Base-by-base conservation (phyloP, 768 basidiomycete genomes). In the Boletellus emodensis region DNA sequence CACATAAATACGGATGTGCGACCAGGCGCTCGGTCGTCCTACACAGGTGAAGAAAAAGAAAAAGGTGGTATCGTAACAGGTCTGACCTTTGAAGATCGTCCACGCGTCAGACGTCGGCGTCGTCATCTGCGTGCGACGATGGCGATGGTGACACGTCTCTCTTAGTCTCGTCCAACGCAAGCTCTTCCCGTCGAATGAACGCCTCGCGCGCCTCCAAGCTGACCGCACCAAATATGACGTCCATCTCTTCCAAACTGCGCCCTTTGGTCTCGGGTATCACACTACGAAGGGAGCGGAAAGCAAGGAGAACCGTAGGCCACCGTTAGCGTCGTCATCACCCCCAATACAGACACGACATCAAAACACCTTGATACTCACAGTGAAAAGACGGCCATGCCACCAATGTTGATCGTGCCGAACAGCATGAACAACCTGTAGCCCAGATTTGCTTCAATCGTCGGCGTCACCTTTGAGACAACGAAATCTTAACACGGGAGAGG, bases 381-480 rank as follows among this genome's bases (percentile, higher is more conserved):
- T 0, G 86, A 71, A 65, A 91, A 90, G 12, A 73, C 63, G 28
- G 71, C 82, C 83, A 88, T 85, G 15, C 77, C 87, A 32, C 72
- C 79, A 36, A 89, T 72, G 67, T 90, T 87, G 67, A 90, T 78
- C 20, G 86, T 72, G 2, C 73, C 88, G 61, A 89, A 90, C 77
- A 87, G 80, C 59, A 90, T 66, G 72, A 89, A 90, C 45, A 89
- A 71, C 68, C 89, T 87, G 68, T 78, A 90, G 0, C 84, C 83
- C 7, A 90, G 69, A 48, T 74, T 68, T 1, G 79, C 75, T 30
- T 78, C 78, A 55, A 90, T 72, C 22, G 75, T 73, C 3, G 84
- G 88, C 10, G 87, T 88, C 37, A 82, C 75, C 68, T 87, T 87
- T 4, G 84, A 75, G 17, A 90, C 75, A 46, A 84, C 80, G 54